These are phyloP conservation scores for Helicostylum pulchrum DNA, from an alignment of 192 early-diverging fungal species.

Conservation along the genomic window DNA sequence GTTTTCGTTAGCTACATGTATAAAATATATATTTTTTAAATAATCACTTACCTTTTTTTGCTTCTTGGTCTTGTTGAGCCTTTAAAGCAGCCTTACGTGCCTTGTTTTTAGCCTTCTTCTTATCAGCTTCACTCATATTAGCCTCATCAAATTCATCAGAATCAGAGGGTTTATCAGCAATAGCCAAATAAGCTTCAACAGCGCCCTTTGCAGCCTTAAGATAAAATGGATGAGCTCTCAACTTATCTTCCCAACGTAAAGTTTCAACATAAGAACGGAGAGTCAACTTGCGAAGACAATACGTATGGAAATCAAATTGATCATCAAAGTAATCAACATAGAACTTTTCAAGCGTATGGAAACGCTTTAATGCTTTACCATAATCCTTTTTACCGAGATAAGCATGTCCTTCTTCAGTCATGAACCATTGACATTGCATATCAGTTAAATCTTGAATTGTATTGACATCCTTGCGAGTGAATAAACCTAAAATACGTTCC, in stretches of 20 bases:
- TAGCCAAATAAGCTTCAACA: constrained; percentile 52
- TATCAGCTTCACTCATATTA: constrained; percentile 66
- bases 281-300: constrained; percentile 87
- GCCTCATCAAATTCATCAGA: constrained; percentile 49
- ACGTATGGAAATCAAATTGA: constrained; percentile 96
- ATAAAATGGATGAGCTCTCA: constrained; percentile 71
- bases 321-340: constrained; percentile 86
- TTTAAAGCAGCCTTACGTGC: constrained; percentile 73
- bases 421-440: constrained; percentile 94
- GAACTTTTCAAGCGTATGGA: constrained; percentile 77
- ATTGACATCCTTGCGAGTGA: constrained; percentile 64
- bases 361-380: constrained; percentile 86
- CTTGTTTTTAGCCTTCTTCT: constrained; percentile 75
- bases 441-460: constrained; percentile 79
- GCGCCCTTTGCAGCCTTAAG: constrained; percentile 74
- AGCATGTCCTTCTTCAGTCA: constrained; percentile 73
- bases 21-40: too few relatives aligned
- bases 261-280: constrained; percentile 83
- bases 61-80: constrained; percentile 49
- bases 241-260: constrained; percentile 71
- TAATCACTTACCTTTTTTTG: constrained; percentile 40
- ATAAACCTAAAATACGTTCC: constrained; percentile 78
- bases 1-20: background rate
- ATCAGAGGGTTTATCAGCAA: constrained; percentile 55
- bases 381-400: constrained; percentile 61